These are phyloP conservation scores for Cercophora scortea DNA, from an alignment of 495 filamentous ascomycete genomes.

Conservation along the genomic window DNA sequence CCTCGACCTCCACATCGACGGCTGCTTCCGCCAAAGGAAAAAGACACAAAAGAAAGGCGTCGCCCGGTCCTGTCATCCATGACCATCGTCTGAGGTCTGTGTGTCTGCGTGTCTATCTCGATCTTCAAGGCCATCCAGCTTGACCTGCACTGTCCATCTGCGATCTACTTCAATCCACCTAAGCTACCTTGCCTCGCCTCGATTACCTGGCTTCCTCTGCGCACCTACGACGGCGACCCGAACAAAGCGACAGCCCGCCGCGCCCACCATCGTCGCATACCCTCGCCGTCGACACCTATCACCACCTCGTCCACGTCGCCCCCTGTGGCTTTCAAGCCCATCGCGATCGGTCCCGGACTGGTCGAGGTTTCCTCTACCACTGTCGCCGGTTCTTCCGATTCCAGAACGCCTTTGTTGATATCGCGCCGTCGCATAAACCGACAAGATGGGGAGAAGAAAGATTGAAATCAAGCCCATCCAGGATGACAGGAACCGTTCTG, in stretches of 20 bases:
- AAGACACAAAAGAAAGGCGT: constrained; percentile 21
- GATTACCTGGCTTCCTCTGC: neutral
- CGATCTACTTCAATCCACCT: too few relatives aligned
- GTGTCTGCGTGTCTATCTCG: constrained; percentile 9
- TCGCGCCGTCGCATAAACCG: constrained; percentile 3
- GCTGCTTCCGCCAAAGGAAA: constrained; percentile 12
- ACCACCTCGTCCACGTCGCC: neutral
- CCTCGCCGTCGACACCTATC: neutral
- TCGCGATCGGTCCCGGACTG: too few relatives aligned
- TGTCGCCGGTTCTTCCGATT: too few relatives aligned
- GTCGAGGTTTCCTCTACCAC: too few relatives aligned
- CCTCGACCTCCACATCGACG: constrained; percentile 13
- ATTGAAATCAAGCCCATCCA: constrained; percentile 99
- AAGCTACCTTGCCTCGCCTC: too few relatives aligned
- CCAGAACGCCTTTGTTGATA: neutral
- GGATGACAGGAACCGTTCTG: constrained; percentile 97
- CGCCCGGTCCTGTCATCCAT: constrained; percentile 9
- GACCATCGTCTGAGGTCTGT: constrained; percentile 12
- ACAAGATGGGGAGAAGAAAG: constrained; percentile 60
- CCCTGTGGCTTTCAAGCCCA: neutral
- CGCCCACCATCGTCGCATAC: neutral
- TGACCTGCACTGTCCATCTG: too few relatives aligned
- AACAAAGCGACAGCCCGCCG: too few relatives aligned
- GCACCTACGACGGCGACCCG: neutral
- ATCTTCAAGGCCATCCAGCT: constrained; percentile 2